Evolutionary conservation across 106 monocot genomes (phyloP).

Genomic region (Narthecium ossifragum): DNA sequence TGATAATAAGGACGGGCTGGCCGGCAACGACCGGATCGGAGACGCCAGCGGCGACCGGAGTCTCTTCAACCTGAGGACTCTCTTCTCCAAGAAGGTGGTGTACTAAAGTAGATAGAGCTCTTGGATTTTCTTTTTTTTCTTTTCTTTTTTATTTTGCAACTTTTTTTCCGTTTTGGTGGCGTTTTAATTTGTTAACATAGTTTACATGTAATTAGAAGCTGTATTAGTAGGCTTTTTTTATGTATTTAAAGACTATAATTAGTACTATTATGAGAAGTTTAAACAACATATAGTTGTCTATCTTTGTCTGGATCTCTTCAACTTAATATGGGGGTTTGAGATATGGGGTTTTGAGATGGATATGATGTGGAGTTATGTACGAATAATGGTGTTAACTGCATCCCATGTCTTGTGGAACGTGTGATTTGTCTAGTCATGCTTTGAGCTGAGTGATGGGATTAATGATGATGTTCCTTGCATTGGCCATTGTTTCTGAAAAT

Average conservation of each 20-base stretch:
- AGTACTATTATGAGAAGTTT: background rate
- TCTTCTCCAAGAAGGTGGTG: constrained; percentile 81
- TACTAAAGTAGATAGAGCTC: constrained; percentile 16
- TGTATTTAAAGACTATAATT: background rate
- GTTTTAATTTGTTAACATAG: background rate
- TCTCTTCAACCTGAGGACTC: constrained; percentile 46
- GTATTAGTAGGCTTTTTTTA: background rate
- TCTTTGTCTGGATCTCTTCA: too few species aligned
- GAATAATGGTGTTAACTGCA: too few species aligned
- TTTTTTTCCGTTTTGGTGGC: background rate
- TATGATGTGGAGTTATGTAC: too few species aligned
- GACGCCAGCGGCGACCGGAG: constrained; percentile 9
- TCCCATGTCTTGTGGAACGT: too few species aligned
- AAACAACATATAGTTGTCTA: too few species aligned
- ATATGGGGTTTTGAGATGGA: too few species aligned
- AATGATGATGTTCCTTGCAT: too few species aligned
- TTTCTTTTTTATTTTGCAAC: background rate
- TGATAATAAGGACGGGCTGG: constrained; percentile 9
- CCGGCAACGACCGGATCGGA: constrained; percentile 6
- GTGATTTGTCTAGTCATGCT: too few species aligned
- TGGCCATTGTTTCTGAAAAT: too few species aligned
- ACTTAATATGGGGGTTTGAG: too few species aligned
- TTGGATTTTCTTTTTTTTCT: background rate
- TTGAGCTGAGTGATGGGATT: too few species aligned
- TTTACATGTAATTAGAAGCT: background rate